Evolutionary conservation across 352 stramenopile species (phyloP), one percentile per base, ranked within the genome.

Genomic region (Globisporangium takayamanum): DNA sequence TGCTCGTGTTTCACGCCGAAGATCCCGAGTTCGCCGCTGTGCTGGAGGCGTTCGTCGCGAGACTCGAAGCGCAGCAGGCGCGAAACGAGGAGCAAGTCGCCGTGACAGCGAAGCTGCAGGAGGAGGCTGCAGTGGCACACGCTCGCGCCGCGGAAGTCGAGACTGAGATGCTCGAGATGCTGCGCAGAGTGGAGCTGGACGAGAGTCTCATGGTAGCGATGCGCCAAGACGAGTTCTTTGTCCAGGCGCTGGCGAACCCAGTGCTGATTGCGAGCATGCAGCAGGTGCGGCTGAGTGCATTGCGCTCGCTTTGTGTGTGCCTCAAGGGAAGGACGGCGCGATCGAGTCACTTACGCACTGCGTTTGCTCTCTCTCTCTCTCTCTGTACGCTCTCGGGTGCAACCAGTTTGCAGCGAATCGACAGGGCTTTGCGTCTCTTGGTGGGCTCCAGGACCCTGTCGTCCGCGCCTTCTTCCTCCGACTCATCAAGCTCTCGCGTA

Each of bases 1-100:
- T 89, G 63, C 52, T 89, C 36, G 57, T 89, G 37, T 89, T 89
- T 45, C 80, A 89, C 60, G 53, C 72, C 10, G 80, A 89, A 52
- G 69, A 87, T 44, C 55, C 60, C 16, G 66, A 39, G 25, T 87
- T 88, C 50, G 61, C 72, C n/a, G 49, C 26, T 5, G 44, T 26
- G 2, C 51, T 88, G 10, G 64, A 68, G 25, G 37, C 20, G 16
- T 87, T 88, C 66, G 58, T 89, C 22, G 45, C 50, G 30, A 60
- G 33, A 3, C 25, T 72, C 44, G 67, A 74, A 39, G 59, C 59
- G 50, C 51, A 64, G n/a, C 58, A 66, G n/a, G 51, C 33, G 30
- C 42, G 44, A 18, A 54, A 52, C n/a, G 37, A 64, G 50, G 22
- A 51, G 0, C 33, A 53, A 3, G 42, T 20, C 2, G 28, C 20